These are phyloP conservation scores for Trichoderma sp. DNA, from an alignment of 2,329 filamentous ascomycete genomes.

Conservation along the genomic window DNA sequence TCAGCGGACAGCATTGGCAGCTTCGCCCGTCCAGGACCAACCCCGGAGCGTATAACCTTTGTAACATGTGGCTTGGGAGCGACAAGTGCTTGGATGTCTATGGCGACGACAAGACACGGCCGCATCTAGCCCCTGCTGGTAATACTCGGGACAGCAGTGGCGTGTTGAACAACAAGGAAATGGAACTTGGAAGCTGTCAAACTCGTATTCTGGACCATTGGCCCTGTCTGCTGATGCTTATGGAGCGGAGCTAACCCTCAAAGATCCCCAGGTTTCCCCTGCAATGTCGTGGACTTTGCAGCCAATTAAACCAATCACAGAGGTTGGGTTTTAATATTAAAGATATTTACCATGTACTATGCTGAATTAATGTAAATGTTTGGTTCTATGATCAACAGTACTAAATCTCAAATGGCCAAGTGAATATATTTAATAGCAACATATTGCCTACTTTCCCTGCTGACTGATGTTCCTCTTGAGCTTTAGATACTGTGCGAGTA, in stretches of 20 bases:
- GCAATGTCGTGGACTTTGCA: neutral
- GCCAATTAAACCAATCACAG: neutral
- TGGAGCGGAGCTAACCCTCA: neutral
- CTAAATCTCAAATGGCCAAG: neutral
- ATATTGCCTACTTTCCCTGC: neutral
- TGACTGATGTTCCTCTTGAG: neutral
- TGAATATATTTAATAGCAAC: neutral
- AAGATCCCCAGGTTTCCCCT: neutral
- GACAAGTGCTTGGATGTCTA: neutral
- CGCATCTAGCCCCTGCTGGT: neutral
- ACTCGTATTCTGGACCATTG: neutral
- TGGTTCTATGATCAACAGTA: neutral
- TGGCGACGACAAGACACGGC: neutral
- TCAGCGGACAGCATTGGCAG: neutral
- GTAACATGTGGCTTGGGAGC: neutral
- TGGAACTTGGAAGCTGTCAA: neutral
- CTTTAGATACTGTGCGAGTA: constrained; percentile 19
- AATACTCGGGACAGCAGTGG: neutral
- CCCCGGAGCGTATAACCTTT: neutral
- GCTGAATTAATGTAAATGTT: neutral
- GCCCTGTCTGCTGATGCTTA: neutral
- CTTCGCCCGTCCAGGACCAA: neutral
- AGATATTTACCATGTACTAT: neutral
- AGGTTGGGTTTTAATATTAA: neutral
- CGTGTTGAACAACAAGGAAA: neutral